Evolutionary conservation across 345 rosid genomes (phyloP), one percentile per base, ranked within the genome.

Genomic region (Linum trigynum): DNA sequence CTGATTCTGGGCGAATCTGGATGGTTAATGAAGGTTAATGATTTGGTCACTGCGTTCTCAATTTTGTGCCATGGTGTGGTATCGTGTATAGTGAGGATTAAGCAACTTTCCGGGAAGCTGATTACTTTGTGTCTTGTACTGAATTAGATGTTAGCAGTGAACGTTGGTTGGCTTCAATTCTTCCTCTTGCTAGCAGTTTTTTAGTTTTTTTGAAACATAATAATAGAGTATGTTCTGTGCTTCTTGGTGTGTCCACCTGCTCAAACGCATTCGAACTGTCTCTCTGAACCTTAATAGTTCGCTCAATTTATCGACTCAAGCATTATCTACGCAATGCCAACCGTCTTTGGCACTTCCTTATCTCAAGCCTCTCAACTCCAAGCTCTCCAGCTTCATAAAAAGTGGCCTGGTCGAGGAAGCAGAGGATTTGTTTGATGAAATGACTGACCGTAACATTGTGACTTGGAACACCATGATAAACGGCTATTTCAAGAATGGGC

Each of bases 401-500:
- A 71, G 62, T 67, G 77, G 77, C 38, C 62, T 61, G 15, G 42
- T 69, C 55, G n/a, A 39, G 14, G 73, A 80, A 69, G 80, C 83
- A 4, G 65, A 69, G 71, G 42, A 69, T 7, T 63, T 80, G 77
- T 80, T 80, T 64, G 80, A 77, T 55, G 65, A 74, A 76, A 74
- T 80, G 80, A 75, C 73, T 41, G 71, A 61, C 0, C 65, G 76
- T 59, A 77, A 67, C 71, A 61, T 65, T 3, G 80, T 80, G 62
- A 77, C 77, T 2, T 80, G 80, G 78, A 80, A 80, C 51, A 55
- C 75, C 1, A 66, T 77, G 77, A 67, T 80, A 61, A 76, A 76
- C 23, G 83, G 83, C 5, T 80, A 71, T 66, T 76, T 80, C 65
- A 74, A 65, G 38, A 80, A 80, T 72, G 78, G 74, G 42, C 0